A percentile compares a stretch with the other conserved stretches of the same genome.
These are phyloP conservation scores for Mucor irregularis DNA, from an alignment of 371 early-diverging fungal genomes.

Conservation along the genomic window DNA sequence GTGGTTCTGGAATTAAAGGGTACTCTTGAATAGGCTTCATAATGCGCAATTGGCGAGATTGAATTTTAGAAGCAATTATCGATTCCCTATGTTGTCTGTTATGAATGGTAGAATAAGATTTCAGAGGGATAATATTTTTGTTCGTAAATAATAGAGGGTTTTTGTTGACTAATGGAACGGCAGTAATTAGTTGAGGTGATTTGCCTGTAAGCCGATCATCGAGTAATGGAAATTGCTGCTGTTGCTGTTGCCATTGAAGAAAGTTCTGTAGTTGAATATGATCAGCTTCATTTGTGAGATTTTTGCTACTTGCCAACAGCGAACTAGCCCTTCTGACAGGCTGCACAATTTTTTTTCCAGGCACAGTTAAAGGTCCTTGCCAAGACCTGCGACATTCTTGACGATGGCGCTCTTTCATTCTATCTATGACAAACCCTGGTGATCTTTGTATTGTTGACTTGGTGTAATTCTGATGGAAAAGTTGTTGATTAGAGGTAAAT, in stretches of 20 bases:
- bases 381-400: conserved; percentile 15
- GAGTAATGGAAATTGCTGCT: not conserved
- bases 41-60: no score
- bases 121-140: no score
- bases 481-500: no score
- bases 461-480: not conserved
- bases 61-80: no score
- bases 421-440: not conserved
- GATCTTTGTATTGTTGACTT: not conserved
- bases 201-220: not conserved
- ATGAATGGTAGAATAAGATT: no score
- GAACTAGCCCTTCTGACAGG: not conserved
- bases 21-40: no score
- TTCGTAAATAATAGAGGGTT: no score
- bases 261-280: no score
- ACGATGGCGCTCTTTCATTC: conserved; percentile 26
- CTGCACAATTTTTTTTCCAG: not conserved
- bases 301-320: not conserved
- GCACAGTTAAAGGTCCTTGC: not conserved
- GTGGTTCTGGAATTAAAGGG: no score
- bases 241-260: not conserved
- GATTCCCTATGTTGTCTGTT: no score
- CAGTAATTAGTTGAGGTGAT: not conserved
- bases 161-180: no score
- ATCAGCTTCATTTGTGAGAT: not conserved